Evolutionary conservation across 352 stramenopile species (phyloP).

Genomic region (Pythium sp.): DNA sequence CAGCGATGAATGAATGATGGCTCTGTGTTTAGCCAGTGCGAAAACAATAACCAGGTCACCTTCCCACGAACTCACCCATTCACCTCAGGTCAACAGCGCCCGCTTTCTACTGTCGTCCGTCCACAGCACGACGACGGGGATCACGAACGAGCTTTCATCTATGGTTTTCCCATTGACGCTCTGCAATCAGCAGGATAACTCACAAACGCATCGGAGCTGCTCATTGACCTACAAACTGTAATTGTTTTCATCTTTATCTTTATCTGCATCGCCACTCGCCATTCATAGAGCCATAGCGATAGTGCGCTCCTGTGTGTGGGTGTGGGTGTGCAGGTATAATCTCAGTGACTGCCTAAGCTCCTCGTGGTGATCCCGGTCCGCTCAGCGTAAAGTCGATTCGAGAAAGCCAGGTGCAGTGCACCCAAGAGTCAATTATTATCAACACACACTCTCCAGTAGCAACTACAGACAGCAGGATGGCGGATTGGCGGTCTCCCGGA

Average conservation of each 20-base stretch:
- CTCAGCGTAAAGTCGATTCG: background rate
- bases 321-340: background rate
- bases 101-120: constrained; percentile 6
- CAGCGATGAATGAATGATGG: background rate
- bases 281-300: background rate
- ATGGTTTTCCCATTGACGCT: background rate
- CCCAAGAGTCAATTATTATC: background rate
- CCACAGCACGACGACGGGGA: background rate
- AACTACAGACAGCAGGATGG: background rate
- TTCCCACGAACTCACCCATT: background rate
- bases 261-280: too few relatives aligned
- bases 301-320: background rate
- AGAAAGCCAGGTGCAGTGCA: constrained; percentile 3
- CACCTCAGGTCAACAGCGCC: background rate
- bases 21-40: background rate
- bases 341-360: background rate
- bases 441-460: background rate
- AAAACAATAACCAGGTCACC: background rate
- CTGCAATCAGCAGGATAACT: background rate
- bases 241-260: too few relatives aligned
- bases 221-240: too few relatives aligned
- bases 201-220: background rate
- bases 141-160: background rate
- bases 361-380: background rate
- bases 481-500: background rate